A percentile compares a stretch with the other conserved stretches of the same genome.
These are phyloP conservation scores for Mycogone perniciosa DNA, from an alignment of 2,329 filamentous ascomycete genomes.

Conservation along the genomic window DNA sequence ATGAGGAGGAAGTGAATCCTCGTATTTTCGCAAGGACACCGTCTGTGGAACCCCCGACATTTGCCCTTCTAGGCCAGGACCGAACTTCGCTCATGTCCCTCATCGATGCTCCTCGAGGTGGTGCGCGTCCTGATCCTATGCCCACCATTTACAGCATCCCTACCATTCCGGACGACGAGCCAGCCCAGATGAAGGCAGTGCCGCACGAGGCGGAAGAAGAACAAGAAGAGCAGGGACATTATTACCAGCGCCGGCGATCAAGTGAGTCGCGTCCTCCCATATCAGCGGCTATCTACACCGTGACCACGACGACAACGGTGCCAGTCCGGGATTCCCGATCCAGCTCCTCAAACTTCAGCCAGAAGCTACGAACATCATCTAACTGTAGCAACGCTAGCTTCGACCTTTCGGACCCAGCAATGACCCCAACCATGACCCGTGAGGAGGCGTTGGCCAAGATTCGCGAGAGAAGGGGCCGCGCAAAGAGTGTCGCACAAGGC, in stretches of 20 bases:
- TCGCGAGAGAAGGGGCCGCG: slow-evolving; percentile 62
- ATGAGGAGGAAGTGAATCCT: slow-evolving; percentile 23
- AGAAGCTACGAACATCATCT: slow-evolving; percentile 41
- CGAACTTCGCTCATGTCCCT: slow-evolving; percentile 56
- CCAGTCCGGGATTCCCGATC: slow-evolving; percentile 42
- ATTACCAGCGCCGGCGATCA: slow-evolving; percentile 6
- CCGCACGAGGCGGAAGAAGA: slow-evolving; percentile 1
- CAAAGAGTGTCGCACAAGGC: slow-evolving; percentile 60
- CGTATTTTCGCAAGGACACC: slow-evolving; percentile 51
- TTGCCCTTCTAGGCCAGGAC: slow-evolving; percentile 46
- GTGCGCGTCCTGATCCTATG: slow-evolving; percentile 28
- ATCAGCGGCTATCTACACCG: slow-evolving; percentile 39
- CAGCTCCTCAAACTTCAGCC: slow-evolving; percentile 36
- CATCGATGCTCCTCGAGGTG: slow-evolving; percentile 48
- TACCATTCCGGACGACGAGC: slow-evolving; percentile 24
- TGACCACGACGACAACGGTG: slow-evolving; percentile 46
- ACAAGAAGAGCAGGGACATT: slow-evolving; percentile 1
- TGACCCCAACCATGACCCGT: slow-evolving; percentile 61
- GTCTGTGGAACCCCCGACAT: slow-evolving; percentile 56
- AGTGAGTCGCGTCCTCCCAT: slow-evolving; percentile 38
- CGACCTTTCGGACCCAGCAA: slow-evolving; percentile 49
- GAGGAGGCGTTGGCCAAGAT: slow-evolving; percentile 73
- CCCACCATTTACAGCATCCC: slow-evolving; percentile 38
- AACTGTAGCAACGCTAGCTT: slow-evolving; percentile 36
- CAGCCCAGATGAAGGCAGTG: slow-evolving; percentile 5